These are phyloP conservation scores for Oenanthe sinensis DNA, from an alignment of 129 eudicot species.

Conservation along the genomic window DNA sequence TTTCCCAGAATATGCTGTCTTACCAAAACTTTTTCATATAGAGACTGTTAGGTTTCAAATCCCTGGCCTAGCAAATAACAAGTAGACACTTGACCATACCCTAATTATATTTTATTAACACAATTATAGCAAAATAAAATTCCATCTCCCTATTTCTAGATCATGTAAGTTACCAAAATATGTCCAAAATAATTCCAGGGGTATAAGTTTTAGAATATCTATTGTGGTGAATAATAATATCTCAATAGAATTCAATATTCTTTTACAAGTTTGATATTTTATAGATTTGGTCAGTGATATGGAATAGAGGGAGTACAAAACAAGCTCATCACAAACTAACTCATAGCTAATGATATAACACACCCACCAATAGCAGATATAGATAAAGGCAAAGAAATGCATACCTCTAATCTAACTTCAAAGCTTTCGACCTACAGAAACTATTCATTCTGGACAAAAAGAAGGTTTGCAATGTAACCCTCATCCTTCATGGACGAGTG, in stretches of 20 bases:
- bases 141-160: no score
- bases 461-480: slow-evolving; percentile 4
- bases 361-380: not conserved
- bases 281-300: not conserved
- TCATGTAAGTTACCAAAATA: no score
- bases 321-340: not conserved
- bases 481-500: slow-evolving; percentile 43
- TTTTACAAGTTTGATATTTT: not conserved
- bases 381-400: slow-evolving; percentile 1
- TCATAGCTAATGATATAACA: slow-evolving; percentile 3
- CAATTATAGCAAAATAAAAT: no score
- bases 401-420: slow-evolving; percentile 14
- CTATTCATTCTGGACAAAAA: slow-evolving; percentile 13
- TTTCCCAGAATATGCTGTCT: not conserved
- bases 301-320: not conserved
- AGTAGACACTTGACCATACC: no score
- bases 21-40: not conserved
- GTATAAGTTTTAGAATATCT: not conserved
- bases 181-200: not conserved
- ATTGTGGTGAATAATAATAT: no score
- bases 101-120: no score
- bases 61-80: not conserved
- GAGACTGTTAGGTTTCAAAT: not conserved
- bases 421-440: not conserved
- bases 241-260: not conserved